Evolutionary conservation across 169 alveolate genomes (phyloP).

Genomic region (Miamiensis avidus): DNA sequence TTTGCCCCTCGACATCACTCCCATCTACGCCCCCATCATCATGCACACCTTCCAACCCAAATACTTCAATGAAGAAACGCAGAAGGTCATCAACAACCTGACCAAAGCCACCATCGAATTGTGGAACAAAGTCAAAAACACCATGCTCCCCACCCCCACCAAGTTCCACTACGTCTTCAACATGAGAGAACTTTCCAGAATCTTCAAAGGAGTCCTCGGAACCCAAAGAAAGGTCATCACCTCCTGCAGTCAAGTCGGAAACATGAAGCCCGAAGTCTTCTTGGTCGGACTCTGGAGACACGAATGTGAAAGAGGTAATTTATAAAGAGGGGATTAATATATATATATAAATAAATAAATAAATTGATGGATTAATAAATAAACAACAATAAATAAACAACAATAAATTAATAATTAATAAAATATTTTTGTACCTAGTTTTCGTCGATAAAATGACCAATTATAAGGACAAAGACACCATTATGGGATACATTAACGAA

Average conservation of each 20-base stretch:
- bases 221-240: constrained; percentile 76
- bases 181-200: constrained; percentile 96
- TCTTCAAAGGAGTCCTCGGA: constrained; percentile 92
- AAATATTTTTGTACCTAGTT: too few species aligned
- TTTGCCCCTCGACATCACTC: constrained; percentile 94
- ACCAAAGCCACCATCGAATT: constrained; percentile 92
- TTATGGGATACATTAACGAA: constrained; percentile 49
- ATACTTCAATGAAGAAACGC: constrained; percentile 77
- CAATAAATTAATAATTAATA: too few species aligned
- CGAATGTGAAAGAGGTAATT: constrained; percentile 95
- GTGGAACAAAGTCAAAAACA: constrained; percentile 80
- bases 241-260: constrained; percentile 66
- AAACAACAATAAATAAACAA: too few species aligned
- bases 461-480: constrained; percentile 86
- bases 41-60: constrained; percentile 90
- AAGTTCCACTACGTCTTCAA: constrained; percentile 97
- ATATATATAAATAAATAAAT: too few species aligned
- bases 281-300: constrained; percentile 96
- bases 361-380: too few species aligned
- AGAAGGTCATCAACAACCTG: constrained; percentile 82
- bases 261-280: constrained; percentile 79
- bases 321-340: too few species aligned
- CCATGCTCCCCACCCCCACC: constrained; percentile 90
- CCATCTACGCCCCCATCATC: constrained; percentile 94
- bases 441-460: constrained; percentile 95